A percentile compares a stretch with the other conserved stretches of the same genome.
Conservation (phyloP, 116 monocot genomes). For the Dioscorea cayenensis region DNA sequence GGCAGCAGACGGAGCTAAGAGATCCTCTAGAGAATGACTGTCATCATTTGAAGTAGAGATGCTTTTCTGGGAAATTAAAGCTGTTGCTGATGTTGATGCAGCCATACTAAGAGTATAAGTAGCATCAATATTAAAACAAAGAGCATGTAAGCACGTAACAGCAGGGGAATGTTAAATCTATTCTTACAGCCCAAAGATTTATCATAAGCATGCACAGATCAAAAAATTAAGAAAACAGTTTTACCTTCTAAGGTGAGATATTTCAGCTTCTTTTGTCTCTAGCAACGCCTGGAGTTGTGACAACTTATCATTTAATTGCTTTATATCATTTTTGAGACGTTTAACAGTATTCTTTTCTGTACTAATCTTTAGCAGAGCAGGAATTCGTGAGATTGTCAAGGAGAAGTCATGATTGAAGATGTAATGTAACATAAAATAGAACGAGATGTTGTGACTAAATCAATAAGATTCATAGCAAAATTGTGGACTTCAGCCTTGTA, state of each 20-base stretch:
- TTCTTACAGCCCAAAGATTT: background rate
- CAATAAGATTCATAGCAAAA: background rate
- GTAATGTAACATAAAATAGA: background rate
- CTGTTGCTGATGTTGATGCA: conserved; percentile 8
- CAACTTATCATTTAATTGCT: conserved; percentile 82
- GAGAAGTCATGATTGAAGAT: conserved; percentile 16
- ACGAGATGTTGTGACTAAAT: background rate
- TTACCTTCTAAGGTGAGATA: conserved; percentile 62
- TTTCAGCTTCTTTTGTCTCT: conserved; percentile 73
- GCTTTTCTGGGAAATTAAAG: conserved; percentile 14
- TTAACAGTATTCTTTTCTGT: conserved; percentile 89
- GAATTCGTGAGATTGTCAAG: conserved; percentile 75
- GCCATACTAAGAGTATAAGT: conserved; percentile 16
- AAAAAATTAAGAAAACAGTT: background rate
- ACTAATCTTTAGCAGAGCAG: conserved; percentile 86
- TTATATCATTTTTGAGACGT: conserved; percentile 83
- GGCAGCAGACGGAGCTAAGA: conserved; percentile 7
- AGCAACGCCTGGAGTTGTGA: conserved; percentile 86
- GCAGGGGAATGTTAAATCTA: no score
- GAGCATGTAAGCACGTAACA: background rate
- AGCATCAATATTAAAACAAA: conserved; percentile 4
- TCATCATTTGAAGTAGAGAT: conserved; percentile 8
- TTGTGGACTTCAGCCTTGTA: no score
- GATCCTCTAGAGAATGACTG: background rate
- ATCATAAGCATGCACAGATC: background rate